A percentile compares a stretch with the other conserved stretches of the same genome.
Conservation (phyloP, 1,284 basidiomycete species). For the Sporisorium iseilematis-ciliati region DNA sequence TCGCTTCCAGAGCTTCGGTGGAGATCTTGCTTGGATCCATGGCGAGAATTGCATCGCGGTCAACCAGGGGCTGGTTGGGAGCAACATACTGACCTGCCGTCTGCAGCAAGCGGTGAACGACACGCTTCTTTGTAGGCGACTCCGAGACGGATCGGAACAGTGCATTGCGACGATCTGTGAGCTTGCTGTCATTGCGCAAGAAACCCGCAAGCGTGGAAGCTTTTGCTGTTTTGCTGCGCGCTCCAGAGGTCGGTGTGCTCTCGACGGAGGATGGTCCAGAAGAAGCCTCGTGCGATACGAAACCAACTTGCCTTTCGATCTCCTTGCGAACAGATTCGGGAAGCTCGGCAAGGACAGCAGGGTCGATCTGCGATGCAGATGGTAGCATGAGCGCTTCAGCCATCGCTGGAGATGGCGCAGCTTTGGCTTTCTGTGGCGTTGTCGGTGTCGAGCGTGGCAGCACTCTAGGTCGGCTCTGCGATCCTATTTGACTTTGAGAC, state of each 20-base stretch:
- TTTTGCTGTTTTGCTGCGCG: slow-evolving; percentile 22
- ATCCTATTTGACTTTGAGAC: slow-evolving; percentile 11
- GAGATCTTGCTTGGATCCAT: slow-evolving; percentile 45
- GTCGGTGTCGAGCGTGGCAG: slow-evolving; percentile 40
- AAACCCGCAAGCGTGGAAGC: slow-evolving; percentile 22
- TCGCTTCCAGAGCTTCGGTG: slow-evolving; percentile 19
- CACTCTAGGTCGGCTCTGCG: slow-evolving; percentile 25
- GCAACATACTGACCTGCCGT: slow-evolving; percentile 12
- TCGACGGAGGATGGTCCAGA: slow-evolving; percentile 27
- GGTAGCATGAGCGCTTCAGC: slow-evolving; percentile 51
- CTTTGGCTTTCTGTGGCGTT: slow-evolving; percentile 44
- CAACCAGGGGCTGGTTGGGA: slow-evolving; percentile 24
- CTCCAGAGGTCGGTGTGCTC: slow-evolving; percentile 30
- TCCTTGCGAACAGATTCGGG: slow-evolving; percentile 60
- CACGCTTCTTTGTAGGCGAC: slow-evolving; percentile 41
- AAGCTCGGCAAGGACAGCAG: slow-evolving; percentile 59
- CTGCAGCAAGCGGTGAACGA: slow-evolving; percentile 26
- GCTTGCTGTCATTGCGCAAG: slow-evolving; percentile 10
- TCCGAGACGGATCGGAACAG: slow-evolving; percentile 41
- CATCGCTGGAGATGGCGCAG: slow-evolving; percentile 26
- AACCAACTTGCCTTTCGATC: slow-evolving; percentile 51
- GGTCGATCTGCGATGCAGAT: slow-evolving; percentile 64
- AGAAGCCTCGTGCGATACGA: slow-evolving; percentile 16
- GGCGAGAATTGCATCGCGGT: slow-evolving; percentile 29
- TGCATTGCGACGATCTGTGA: slow-evolving; percentile 5